Evolutionary conservation across 108 stramenopile species (phyloP).

Genomic region (Skeletonema tropicum): DNA sequence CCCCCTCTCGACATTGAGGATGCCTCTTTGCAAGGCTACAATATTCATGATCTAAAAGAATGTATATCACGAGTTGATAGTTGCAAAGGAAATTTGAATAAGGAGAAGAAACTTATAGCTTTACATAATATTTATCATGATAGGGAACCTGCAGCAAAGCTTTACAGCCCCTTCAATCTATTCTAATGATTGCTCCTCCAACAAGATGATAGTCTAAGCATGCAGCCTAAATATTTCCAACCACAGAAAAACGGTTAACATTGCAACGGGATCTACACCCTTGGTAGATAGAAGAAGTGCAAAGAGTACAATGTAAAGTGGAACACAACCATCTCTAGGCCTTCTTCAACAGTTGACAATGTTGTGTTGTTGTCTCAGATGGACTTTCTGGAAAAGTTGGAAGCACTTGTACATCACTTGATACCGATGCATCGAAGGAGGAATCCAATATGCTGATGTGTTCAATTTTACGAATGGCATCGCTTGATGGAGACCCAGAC

Average conservation of each 20-base stretch:
- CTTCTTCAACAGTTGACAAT: not conserved
- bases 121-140: not conserved
- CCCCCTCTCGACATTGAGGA: too few species aligned
- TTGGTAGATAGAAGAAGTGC: not conserved
- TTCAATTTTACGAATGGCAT: not conserved
- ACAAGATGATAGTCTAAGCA: not conserved
- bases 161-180: not conserved
- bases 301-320: not conserved
- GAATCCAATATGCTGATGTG: not conserved
- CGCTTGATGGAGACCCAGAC: slow-evolving; percentile 1
- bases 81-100: too few species aligned
- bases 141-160: not conserved
- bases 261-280: not conserved
- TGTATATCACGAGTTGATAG: too few species aligned
- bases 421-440: not conserved
- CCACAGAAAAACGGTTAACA: not conserved
- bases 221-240: slow-evolving; percentile 1
- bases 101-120: not conserved
- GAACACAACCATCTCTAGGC: not conserved
- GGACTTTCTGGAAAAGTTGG: not conserved
- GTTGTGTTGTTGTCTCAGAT: not conserved
- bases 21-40: too few species aligned
- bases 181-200: not conserved
- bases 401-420: not conserved
- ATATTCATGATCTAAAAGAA: too few species aligned